Evolutionary conservation across 495 filamentous ascomycete species (phyloP).

Genomic region (Penicillium antarcticum): DNA sequence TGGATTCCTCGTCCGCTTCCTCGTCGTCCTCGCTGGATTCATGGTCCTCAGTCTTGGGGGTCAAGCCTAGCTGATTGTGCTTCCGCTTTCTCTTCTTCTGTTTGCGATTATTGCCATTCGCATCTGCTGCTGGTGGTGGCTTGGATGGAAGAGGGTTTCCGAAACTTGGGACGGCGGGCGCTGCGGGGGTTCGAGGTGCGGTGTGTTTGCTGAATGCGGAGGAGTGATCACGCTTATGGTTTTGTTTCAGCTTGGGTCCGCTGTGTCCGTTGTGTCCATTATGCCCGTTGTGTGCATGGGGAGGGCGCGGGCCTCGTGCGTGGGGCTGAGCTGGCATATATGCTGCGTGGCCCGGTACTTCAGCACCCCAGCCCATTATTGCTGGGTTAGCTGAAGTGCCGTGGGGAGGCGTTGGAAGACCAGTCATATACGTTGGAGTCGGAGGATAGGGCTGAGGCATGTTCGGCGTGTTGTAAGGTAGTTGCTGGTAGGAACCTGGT

Average conservation of each 20-base stretch:
- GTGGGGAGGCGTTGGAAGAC: conserved; percentile 23
- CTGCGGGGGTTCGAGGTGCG: conserved; percentile 42
- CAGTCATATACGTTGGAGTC: conserved; percentile 24
- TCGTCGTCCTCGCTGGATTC: conserved; percentile 71
- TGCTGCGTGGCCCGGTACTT: conserved; percentile 27
- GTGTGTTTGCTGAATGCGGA: conserved; percentile 41
- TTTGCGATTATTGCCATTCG: conserved; percentile 24
- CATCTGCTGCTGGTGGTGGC: conserved; percentile 49
- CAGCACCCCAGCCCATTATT: conserved; percentile 59
- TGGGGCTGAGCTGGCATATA: conserved; percentile 21
- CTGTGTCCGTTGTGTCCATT: conserved; percentile 33
- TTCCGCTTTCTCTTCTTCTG: conserved; percentile 74
- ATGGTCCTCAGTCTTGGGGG: conserved; percentile 67
- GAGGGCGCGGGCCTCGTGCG: conserved; percentile 38
- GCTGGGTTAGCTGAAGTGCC: conserved; percentile 30
- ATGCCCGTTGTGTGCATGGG: conserved; percentile 43
- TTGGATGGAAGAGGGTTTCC: conserved; percentile 58
- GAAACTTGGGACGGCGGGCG: conserved; percentile 61
- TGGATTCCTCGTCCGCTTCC: conserved; percentile 66
- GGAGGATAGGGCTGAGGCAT: conserved; percentile 21
- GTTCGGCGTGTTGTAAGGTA: conserved; percentile 27
- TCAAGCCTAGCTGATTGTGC: conserved; percentile 77
- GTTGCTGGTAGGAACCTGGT: conserved; percentile 24
- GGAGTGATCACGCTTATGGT: conserved; percentile 39
- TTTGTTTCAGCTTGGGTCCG: conserved; percentile 30